Evolutionary conservation across 495 filamentous ascomycete species (phyloP), one percentile per base, ranked within the genome.

Genomic region (Clohesyomyces aquaticus): DNA sequence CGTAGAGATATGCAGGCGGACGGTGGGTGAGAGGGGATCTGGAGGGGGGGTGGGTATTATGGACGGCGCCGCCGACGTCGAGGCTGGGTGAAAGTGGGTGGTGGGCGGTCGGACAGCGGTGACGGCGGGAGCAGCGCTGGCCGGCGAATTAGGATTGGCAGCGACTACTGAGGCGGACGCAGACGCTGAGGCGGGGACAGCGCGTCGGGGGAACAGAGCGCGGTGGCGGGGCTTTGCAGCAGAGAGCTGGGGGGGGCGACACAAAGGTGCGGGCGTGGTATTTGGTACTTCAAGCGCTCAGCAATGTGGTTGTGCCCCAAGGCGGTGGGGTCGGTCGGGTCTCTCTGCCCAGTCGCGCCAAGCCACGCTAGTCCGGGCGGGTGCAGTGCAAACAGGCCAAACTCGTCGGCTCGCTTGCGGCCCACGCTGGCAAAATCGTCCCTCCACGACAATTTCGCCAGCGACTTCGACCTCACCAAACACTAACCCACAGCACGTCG

Each of bases 31-130:
- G 48, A 21, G 41, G n/a, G 11, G 23, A n/a, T n/a, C 28, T 35
- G n/a, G 22, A 11, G 21, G n/a, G 35, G 42, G 26, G 25, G 22
- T 29, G 12, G 25, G 25, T 35, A 50, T 25, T 21, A 23, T 25
- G 35, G 4, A 32, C 41, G 56, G 66, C 57, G 61, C 61, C 62
- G 61, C 61, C 66, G 66, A 69, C 66, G 61, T 65, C 53, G 62
- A 69, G 61, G 56, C 47, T 60, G 55, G 53, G 53, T 55, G 59
- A 52, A 57, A 60, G 38, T 56, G 54, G 60, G 62, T 28, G 25
- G 51, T 18, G 19, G 56, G 50, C 53, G 54, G n/a, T n/a, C n/a
- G n/a, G 53, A 27, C n/a, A 50, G 50, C 48, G 48, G 27, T 55
- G 54, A 41, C 11, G 18, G 59, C 14, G 48, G 55, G 22, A 52